Percentiles rank a stretch among this genome's conserved stretches.
Evolutionary conservation across 148 eudicot genomes (phyloP).

Genomic region (Fagopyrum homotropicum): DNA sequence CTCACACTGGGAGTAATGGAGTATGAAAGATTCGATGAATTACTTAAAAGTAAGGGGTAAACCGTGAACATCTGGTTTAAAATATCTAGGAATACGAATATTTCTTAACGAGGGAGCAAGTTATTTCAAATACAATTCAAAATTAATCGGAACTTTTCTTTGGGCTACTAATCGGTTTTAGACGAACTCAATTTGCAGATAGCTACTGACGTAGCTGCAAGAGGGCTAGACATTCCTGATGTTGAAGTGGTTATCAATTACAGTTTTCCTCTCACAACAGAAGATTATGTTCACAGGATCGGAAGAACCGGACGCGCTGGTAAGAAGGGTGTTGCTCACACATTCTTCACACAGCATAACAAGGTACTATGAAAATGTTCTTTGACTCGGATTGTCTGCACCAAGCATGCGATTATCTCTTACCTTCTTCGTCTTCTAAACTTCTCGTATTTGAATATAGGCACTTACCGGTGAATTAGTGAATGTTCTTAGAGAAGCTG

Average conservation of each 20-base stretch:
- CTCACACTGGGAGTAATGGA: too few species aligned
- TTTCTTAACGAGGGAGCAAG: too few species aligned
- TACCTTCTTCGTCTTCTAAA: constrained; percentile 1
- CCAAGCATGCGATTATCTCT: background rate
- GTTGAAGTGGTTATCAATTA: constrained; percentile 97
- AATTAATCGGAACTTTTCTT: background rate
- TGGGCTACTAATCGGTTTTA: background rate
- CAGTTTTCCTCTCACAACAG: constrained; percentile 94
- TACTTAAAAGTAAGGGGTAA: too few species aligned
- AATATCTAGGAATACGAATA: too few species aligned
- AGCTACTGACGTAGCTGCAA: constrained; percentile 98
- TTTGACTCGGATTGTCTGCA: background rate
- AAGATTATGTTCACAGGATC: constrained; percentile 97
- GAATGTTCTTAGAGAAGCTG: constrained; percentile 96
- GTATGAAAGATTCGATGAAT: too few species aligned
- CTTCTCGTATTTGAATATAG: constrained; percentile 25
- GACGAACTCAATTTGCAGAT: constrained; percentile 41
- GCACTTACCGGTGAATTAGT: constrained; percentile 90
- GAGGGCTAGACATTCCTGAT: constrained; percentile 99
- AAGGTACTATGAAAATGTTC: constrained; percentile 40
- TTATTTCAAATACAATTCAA: background rate
- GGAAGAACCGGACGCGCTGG: constrained; percentile 99
- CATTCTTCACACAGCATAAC: constrained; percentile 87
- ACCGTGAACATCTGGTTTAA: too few species aligned
- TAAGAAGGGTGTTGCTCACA: constrained; percentile 98